Evolutionary conservation across 331 rosid species (phyloP).

Genomic region (Quercus lobata): DNA sequence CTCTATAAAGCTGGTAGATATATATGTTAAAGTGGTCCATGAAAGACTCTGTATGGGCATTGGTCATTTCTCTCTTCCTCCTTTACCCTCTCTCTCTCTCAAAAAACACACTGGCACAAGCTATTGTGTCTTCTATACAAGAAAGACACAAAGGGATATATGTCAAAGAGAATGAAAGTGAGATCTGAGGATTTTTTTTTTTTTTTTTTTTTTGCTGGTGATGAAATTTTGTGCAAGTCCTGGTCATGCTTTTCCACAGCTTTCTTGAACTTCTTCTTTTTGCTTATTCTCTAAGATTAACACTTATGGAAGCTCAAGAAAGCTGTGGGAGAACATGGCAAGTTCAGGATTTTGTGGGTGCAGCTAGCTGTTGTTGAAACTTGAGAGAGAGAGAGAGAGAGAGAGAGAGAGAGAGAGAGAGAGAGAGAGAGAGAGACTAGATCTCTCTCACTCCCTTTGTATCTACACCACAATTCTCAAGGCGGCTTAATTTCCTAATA

Average conservation of each 20-base stretch:
- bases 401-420: too few relatives aligned
- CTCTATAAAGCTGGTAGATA: slow-evolving; percentile 74
- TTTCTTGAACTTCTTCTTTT: slow-evolving; percentile 82
- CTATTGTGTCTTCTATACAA: neutral
- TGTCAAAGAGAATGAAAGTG: slow-evolving; percentile 1
- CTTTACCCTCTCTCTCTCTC: slow-evolving; percentile 14
- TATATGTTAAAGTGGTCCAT: slow-evolving; percentile 84
- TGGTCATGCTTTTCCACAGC: slow-evolving; percentile 98
- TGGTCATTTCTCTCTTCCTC: slow-evolving; percentile 25
- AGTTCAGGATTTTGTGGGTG: slow-evolving; percentile 31
- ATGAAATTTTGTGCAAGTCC: slow-evolving; percentile 27
- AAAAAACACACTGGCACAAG: neutral
- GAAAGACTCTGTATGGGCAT: slow-evolving; percentile 31
- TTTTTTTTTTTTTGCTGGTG: neutral
- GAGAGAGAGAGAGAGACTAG: neutral
- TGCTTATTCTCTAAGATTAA: slow-evolving; percentile 10
- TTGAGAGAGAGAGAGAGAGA: too few relatives aligned
- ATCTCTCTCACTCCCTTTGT: neutral
- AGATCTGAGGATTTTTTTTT: slow-evolving; percentile 35
- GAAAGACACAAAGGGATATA: neutral
- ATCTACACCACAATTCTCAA: neutral
- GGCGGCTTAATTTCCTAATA: neutral
- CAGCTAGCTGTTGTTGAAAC: neutral
- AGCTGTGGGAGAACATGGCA: slow-evolving; percentile 98
- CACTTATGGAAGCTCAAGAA: slow-evolving; percentile 82